Base-by-base conservation (phyloP, 192 early-diverging fungal genomes). In the Pecoramyces ruminantium region DNA sequence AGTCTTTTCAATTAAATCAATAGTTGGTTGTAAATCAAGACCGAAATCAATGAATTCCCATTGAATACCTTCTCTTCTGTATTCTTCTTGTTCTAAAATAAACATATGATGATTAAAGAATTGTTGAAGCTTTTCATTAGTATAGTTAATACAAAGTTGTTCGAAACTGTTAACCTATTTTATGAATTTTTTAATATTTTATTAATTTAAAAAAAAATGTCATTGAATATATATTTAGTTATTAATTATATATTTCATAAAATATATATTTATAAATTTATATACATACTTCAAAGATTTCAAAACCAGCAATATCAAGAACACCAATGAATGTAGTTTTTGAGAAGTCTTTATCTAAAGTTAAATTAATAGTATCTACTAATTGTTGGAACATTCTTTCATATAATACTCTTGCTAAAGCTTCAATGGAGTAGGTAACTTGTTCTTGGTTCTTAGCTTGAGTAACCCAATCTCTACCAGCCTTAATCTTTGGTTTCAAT, bases 21-120 rank as follows among this genome's bases (percentile, higher is more conserved):
- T 99, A 25, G 97, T 98, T 13, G 96, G 96, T 82, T 98, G 97
- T 78, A 99, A 85, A 82, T 99, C 96, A 77, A 96, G 90, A 38
- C 97, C 97, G 88, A 97, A 99, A 86, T 98, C 96, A 78, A 97
- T 96, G 84, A 96, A 96, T 85, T 94, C 92, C 97, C 97, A 99
- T 78, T 98, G 96, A 82, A 99, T 99, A 83, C 94, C 94, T 83
- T 99, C 97, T 28, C 91, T 89, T 84, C 92, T 89, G 89, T 99
- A 99, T 88, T 99, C 97, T 84, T 97, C 96, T 85, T 99, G 97
- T 84, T 99, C 97, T 16, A 98, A 87, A 78, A 96, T 94, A 87
- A 99, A 99, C 96, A 98, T 99, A 84, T 96, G 94, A 86, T 98
- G 96, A 88, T 98, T 99, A 88, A 99, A 99, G 87, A 99, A 97